phyloP scores from a whole-genome alignment of 371 early-diverging fungal species.

The Coemansia sp. region DNA sequence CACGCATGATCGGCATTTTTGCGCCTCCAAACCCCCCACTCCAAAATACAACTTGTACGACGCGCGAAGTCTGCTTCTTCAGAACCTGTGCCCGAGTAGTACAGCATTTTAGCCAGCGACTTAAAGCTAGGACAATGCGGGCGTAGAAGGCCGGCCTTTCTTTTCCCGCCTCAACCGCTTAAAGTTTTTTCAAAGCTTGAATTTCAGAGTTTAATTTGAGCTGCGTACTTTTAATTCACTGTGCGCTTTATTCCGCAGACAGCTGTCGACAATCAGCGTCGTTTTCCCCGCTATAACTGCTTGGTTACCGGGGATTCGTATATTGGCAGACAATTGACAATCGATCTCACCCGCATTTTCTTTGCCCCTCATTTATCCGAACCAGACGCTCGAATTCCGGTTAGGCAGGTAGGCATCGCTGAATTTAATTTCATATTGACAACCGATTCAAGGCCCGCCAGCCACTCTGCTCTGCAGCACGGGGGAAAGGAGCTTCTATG shows the following conservation, averaged over 20 bases:
- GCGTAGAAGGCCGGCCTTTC: not conserved
- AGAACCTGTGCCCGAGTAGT: not conserved
- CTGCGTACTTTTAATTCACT: not conserved
- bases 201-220: not conserved
- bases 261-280: not conserved
- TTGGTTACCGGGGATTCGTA: not conserved
- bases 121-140: not conserved
- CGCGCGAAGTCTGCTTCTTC: not conserved
- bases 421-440: constrained; percentile 2
- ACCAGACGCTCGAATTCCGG: not conserved
- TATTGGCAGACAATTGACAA: constrained; percentile 5
- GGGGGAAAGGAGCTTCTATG: not conserved
- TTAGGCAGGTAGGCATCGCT: not conserved
- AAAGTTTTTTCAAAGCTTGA: too few species aligned
- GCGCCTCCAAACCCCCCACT: constrained; percentile 3
- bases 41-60: not conserved
- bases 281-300: not conserved
- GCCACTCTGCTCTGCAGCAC: not conserved
- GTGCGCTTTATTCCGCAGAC: not conserved
- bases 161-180: not conserved
- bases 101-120: not conserved
- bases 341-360: constrained; percentile 8
- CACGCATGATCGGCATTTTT: constrained; percentile 12
- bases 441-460: not conserved
- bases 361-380: constrained; percentile 8